Evolutionary conservation across 371 early-diverging fungal species (phyloP).

Genomic region (Mortierella polycephala): DNA sequence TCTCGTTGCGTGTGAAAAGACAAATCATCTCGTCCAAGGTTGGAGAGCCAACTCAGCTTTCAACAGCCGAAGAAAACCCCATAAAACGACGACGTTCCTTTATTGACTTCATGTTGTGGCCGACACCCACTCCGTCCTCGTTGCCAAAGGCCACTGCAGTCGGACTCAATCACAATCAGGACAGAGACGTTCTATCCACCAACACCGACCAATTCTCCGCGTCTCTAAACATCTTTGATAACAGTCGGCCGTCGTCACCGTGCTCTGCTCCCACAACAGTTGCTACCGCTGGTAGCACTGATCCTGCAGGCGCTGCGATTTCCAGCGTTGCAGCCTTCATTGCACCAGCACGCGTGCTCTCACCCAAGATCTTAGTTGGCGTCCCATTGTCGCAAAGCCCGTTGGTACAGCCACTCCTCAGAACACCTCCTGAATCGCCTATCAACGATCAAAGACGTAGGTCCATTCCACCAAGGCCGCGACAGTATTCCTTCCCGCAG

Average conservation of each 20-base stretch:
- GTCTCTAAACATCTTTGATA: slow-evolving; percentile 38
- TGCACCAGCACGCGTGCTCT: slow-evolving; percentile 30
- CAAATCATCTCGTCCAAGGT: too few species aligned
- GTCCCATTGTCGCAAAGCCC: slow-evolving; percentile 8
- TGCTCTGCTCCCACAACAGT: slow-evolving; percentile 16
- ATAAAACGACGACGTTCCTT: slow-evolving; percentile 11
- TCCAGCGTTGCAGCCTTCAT: not conserved
- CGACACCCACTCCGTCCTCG: slow-evolving; percentile 11
- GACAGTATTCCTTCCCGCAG: not conserved
- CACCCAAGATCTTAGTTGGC: slow-evolving; percentile 30
- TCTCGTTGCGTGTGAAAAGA: too few species aligned
- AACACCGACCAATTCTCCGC: slow-evolving; percentile 17
- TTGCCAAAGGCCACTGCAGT: slow-evolving; percentile 31
- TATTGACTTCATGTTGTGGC: slow-evolving; percentile 22
- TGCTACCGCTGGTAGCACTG: not conserved
- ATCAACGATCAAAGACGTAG: slow-evolving; percentile 24
- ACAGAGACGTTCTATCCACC: slow-evolving; percentile 16
- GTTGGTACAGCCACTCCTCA: slow-evolving; percentile 7
- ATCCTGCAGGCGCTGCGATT: too few species aligned
- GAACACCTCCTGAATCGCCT: slow-evolving; percentile 48
- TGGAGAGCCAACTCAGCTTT: too few species aligned
- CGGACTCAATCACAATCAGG: slow-evolving; percentile 9
- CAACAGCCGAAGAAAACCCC: too few species aligned
- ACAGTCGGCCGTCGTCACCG: slow-evolving; percentile 28
- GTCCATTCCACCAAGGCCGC: slow-evolving; percentile 21